Percentiles rank a stretch among this genome's conserved stretches.
phyloP scores from a whole-genome alignment of 2,329 filamentous ascomycete genomes.

The Elsinoe ampelina region DNA sequence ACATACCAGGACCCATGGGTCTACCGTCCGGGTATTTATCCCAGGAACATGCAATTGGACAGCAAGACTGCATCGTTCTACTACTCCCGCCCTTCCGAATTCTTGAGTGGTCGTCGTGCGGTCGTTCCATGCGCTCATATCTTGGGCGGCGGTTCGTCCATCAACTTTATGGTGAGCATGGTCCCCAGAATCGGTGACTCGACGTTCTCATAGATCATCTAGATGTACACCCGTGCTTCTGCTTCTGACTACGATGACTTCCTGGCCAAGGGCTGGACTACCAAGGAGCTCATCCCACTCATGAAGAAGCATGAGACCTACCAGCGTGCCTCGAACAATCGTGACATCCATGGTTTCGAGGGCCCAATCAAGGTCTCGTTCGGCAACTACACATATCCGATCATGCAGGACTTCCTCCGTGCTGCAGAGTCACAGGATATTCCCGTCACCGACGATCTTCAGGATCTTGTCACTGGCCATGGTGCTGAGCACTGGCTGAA shows the following conservation, averaged over 20 bases:
- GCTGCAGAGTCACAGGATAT: slow-evolving; percentile 66
- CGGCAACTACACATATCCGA: slow-evolving; percentile 70
- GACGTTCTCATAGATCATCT: not conserved
- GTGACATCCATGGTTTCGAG: slow-evolving; percentile 64
- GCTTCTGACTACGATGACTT: slow-evolving; percentile 71
- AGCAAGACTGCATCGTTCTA: slow-evolving; percentile 78
- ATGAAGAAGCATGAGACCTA: slow-evolving; percentile 79
- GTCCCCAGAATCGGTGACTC: not conserved
- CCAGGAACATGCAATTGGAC: slow-evolving; percentile 68
- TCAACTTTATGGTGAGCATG: slow-evolving; percentile 60
- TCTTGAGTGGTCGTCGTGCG: slow-evolving; percentile 60
- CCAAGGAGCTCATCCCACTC: slow-evolving; percentile 62
- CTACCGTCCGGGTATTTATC: slow-evolving; percentile 65
- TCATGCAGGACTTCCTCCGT: slow-evolving; percentile 72
- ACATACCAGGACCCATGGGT: slow-evolving; percentile 55
- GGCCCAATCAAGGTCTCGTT: slow-evolving; percentile 78
- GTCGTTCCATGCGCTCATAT: slow-evolving; percentile 68
- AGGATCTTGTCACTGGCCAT: slow-evolving; percentile 42
- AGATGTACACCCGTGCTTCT: slow-evolving; percentile 66
- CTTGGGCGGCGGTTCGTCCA: slow-evolving; percentile 54
- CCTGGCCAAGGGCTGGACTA: slow-evolving; percentile 70
- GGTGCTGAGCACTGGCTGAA: slow-evolving; percentile 78
- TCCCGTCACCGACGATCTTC: slow-evolving; percentile 62
- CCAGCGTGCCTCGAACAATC: slow-evolving; percentile 46
- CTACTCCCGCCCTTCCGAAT: slow-evolving; percentile 64